Evolutionary conservation across 495 filamentous ascomycete species (phyloP).

Genomic region (Tuber calosporum): DNA sequence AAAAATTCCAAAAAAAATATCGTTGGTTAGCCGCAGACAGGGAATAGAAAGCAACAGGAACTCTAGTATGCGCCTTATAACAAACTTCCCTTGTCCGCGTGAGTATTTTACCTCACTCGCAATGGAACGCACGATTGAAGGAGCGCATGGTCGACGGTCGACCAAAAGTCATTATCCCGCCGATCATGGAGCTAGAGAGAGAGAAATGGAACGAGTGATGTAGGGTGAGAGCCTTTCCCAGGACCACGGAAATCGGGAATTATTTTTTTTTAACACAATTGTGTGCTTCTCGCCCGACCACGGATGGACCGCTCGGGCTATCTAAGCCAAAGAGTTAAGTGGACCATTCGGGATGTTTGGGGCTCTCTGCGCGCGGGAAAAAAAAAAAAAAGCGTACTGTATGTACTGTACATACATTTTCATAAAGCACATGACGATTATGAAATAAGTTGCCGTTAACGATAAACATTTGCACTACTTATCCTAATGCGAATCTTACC

Average conservation of each 20-base stretch:
- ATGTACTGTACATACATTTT: background rate
- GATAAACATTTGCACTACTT: slow-evolving; percentile 2
- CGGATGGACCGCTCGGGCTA: background rate
- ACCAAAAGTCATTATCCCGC: background rate
- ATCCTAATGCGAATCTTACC: background rate
- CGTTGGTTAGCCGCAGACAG: background rate
- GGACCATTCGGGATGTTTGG: background rate
- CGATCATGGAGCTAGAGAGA: slow-evolving; percentile 2
- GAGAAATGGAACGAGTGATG: background rate
- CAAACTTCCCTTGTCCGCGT: background rate
- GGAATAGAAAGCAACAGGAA: background rate
- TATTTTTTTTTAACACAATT: background rate
- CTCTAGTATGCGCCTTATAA: background rate
- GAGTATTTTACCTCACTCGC: background rate
- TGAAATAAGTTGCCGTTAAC: background rate
- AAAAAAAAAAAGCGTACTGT: too few relatives aligned
- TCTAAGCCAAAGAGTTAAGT: background rate
- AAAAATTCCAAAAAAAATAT: too few relatives aligned
- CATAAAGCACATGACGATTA: slow-evolving; percentile 1
- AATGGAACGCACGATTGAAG: background rate
- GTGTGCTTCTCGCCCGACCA: background rate
- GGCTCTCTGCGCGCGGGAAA: background rate
- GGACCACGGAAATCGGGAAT: background rate
- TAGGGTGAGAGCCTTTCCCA: slow-evolving; percentile 1
- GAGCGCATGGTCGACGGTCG: background rate